Conservation (phyloP, 2,329 filamentous ascomycete species). For the Claviceps sp. region DNA sequence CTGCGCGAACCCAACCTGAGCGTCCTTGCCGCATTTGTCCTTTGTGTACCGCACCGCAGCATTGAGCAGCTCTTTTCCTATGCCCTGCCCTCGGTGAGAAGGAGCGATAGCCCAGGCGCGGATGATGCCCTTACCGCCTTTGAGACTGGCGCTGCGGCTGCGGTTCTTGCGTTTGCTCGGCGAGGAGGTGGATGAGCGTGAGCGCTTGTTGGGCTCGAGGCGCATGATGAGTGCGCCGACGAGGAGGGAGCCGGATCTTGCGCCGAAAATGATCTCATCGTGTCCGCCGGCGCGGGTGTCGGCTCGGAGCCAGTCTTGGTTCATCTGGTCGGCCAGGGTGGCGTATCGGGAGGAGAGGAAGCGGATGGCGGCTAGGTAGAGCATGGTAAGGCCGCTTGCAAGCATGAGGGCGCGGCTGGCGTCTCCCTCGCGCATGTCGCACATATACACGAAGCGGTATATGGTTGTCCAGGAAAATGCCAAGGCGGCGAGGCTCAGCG, state of each 20-base stretch:
- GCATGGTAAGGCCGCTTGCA: conserved; percentile 47
- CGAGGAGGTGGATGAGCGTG: conserved; percentile 9
- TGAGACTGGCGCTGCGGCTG: conserved; percentile 26
- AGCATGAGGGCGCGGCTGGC: conserved; percentile 43
- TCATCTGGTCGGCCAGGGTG: conserved; percentile 44
- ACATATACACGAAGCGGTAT: conserved; percentile 33
- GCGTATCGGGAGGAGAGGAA: conserved; percentile 50
- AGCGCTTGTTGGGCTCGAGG: conserved; percentile 34
- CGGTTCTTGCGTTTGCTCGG: conserved; percentile 20
- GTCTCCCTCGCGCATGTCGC: conserved; percentile 26
- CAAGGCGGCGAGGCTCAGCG: conserved; percentile 37
- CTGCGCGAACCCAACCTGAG: conserved; percentile 56
- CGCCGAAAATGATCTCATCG: conserved; percentile 49
- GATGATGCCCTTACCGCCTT: conserved; percentile 55
- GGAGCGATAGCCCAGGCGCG: conserved; percentile 70
- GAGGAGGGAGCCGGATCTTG: conserved; percentile 52
- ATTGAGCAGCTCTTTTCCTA: conserved; percentile 59
- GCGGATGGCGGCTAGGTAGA: conserved; percentile 47
- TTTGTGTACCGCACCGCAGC: conserved; percentile 57
- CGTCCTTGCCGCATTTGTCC: conserved; percentile 54
- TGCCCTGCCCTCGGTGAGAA: conserved; percentile 54
- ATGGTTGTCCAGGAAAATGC: conserved; percentile 27
- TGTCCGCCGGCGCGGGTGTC: conserved; percentile 26
- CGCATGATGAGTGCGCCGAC: conserved; percentile 60
- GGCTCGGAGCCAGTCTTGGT: conserved; percentile 45